Base-by-base conservation (phyloP, 2,329 filamentous ascomycete genomes). In the Plectosphaerella cucumerina region DNA sequence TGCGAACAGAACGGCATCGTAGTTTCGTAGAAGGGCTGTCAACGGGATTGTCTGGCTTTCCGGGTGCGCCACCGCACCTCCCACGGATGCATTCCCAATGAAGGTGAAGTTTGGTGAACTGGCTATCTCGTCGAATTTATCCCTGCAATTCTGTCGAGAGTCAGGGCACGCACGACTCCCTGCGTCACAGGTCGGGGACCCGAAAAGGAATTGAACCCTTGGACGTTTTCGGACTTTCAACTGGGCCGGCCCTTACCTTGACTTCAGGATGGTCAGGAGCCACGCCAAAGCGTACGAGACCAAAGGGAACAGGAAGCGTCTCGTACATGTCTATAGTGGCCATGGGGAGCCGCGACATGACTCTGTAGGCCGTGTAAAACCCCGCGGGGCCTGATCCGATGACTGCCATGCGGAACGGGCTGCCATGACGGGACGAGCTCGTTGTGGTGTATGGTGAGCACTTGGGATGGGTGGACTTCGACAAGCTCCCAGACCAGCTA, bases 181-280 rank as follows among this genome's bases (percentile, higher is more conserved):
- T 8, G 12, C 26, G 12, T 31, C 26, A 31, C 26, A 11, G 8
- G 8, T 31, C 26, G 26, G 26, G 26, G 26, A 31, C n/a, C n/a
- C n/a, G n/a, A n/a, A n/a, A n/a, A n/a, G n/a, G n/a, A n/a, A n/a
- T n/a, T n/a, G n/a, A n/a, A n/a, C 26, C 26, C 26, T 31, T 31
- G 8, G 12, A 31, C 26, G 8, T 9, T 11, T 11, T 31, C 26
- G 26, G n/a, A n/a, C n/a, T n/a, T n/a, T n/a, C n/a, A n/a, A n/a
- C n/a, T n/a, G n/a, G n/a, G n/a, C n/a, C n/a, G n/a, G n/a, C n/a
- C n/a, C 70, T 53, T 72, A 94, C 90, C 83, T 99, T 99, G 59
- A 99, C 94, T 72, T 99, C 93, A 1, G 94, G 93, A 70, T 99
- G 94, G 66, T 99, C 94, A 5, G 94, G 94, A n/a, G 94, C 95